phyloP scores from a whole-genome alignment of 176 grass and related monocot species.

The Oryza punctata region DNA sequence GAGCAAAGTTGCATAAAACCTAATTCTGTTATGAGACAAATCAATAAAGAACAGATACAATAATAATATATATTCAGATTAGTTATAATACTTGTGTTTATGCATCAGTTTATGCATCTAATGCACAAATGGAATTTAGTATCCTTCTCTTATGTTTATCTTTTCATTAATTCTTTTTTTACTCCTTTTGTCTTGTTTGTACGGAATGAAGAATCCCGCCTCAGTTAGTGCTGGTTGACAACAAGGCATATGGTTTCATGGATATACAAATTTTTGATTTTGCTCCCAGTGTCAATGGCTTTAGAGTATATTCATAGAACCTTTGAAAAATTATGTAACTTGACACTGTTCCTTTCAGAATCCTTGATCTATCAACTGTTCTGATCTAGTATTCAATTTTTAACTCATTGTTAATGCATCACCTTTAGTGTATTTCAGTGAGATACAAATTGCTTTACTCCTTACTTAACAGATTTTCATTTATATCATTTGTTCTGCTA shows the following conservation, averaged over 20 bases:
- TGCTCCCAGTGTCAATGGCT: neutral
- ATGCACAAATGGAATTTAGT: neutral
- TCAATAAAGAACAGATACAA: neutral
- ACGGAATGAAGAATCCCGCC: no score
- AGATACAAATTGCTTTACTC: neutral
- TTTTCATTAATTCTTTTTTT: neutral
- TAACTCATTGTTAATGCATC: neutral
- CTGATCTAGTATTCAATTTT: neutral
- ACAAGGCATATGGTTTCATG: neutral
- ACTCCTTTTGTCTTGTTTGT: neutral
- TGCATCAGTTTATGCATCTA: neutral
- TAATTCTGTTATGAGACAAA: neutral
- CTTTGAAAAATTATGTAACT: neutral
- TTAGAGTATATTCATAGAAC: neutral
- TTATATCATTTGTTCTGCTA: neutral
- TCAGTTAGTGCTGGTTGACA: neutral
- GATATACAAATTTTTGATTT: neutral
- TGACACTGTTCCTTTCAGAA: neutral
- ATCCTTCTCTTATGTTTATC: neutral
- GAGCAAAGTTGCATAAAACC: neutral
- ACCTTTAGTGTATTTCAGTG: neutral
- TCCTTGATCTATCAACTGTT: neutral
- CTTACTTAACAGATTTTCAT: neutral
- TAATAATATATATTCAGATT: neutral
- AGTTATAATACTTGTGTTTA: neutral